A percentile compares a stretch with the other conserved stretches of the same genome.
phyloP scores from a whole-genome alignment of 495 filamentous ascomycete species.

The Penicillium tannophilum region DNA sequence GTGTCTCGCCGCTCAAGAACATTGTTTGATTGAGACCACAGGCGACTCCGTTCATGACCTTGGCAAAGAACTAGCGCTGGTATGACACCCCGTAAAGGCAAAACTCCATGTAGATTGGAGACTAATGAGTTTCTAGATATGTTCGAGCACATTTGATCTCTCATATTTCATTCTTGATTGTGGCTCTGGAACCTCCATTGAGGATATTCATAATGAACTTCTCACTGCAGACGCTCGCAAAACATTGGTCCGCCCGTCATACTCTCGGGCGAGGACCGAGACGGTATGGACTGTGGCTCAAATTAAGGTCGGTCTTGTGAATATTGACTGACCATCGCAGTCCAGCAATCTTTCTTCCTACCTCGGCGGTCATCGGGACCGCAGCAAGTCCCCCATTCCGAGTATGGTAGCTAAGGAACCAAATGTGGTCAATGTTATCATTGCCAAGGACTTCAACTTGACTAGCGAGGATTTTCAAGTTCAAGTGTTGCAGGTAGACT shows the following conservation, averaged over 20 bases:
- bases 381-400: slow-evolving; percentile 22
- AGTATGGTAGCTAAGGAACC: slow-evolving; percentile 33
- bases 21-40: slow-evolving; percentile 83
- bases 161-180: slow-evolving; percentile 69
- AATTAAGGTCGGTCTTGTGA: too few relatives aligned
- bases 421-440: slow-evolving; percentile 74
- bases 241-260: slow-evolving; percentile 18
- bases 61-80: slow-evolving; percentile 71
- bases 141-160: slow-evolving; percentile 71
- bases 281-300: slow-evolving; percentile 18
- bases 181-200: slow-evolving; percentile 68
- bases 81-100: slow-evolving; percentile 29
- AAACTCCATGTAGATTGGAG: background rate
- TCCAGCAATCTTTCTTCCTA: slow-evolving; percentile 28
- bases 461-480: slow-evolving; percentile 76
- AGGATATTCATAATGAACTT: slow-evolving; percentile 75
- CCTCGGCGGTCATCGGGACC: slow-evolving; percentile 23
- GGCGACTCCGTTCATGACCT: slow-evolving; percentile 61
- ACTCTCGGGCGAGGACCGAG: slow-evolving; percentile 22
- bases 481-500: slow-evolving; percentile 71
- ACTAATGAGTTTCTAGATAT: slow-evolving; percentile 51
- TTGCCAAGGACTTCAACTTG: slow-evolving; percentile 76
- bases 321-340: slow-evolving; percentile 17
- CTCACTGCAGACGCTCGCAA: slow-evolving; percentile 42
- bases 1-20: slow-evolving; percentile 75